A percentile compares a stretch with the other conserved stretches of the same genome.
Conservation (phyloP, 371 early-diverging fungal genomes). For the Racocetra persica region DNA sequence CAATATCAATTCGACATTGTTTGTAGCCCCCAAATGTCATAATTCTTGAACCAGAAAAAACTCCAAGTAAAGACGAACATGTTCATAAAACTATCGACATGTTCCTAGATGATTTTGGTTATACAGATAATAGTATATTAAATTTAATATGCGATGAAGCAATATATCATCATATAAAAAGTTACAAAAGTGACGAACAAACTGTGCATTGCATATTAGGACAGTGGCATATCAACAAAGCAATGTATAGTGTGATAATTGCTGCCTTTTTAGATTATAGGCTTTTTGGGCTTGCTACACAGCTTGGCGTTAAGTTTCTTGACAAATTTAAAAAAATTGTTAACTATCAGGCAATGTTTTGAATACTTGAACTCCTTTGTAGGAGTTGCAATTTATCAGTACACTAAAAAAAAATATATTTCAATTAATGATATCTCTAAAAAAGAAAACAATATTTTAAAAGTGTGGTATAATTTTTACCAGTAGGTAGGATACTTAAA, state of each 20-base stretch:
- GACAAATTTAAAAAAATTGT: constrained; percentile 9
- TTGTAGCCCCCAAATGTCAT: constrained; percentile 2
- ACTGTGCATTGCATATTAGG: neutral
- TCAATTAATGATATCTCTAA: too few species aligned
- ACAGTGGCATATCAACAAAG: neutral
- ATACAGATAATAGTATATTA: neutral
- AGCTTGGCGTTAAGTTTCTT: neutral
- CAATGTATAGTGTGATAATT: neutral
- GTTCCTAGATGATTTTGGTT: neutral
- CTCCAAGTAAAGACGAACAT: neutral
- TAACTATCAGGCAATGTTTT: neutral
- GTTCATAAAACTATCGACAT: neutral
- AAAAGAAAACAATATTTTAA: too few species aligned
- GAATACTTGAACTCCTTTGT: neutral
- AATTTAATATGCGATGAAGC: neutral
- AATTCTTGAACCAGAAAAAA: constrained; percentile 1
- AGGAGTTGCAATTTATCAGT: neutral
- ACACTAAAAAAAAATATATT: neutral
- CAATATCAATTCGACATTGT: too few species aligned
- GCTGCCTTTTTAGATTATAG: neutral
- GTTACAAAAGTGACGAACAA: neutral
- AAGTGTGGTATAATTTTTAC: too few species aligned
- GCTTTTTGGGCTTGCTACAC: neutral
- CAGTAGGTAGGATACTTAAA: too few species aligned
- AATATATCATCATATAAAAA: too few species aligned